These are phyloP conservation scores for Colletotrichum spaethianum DNA, from an alignment of 2,329 filamentous ascomycete genomes.

Conservation along the genomic window DNA sequence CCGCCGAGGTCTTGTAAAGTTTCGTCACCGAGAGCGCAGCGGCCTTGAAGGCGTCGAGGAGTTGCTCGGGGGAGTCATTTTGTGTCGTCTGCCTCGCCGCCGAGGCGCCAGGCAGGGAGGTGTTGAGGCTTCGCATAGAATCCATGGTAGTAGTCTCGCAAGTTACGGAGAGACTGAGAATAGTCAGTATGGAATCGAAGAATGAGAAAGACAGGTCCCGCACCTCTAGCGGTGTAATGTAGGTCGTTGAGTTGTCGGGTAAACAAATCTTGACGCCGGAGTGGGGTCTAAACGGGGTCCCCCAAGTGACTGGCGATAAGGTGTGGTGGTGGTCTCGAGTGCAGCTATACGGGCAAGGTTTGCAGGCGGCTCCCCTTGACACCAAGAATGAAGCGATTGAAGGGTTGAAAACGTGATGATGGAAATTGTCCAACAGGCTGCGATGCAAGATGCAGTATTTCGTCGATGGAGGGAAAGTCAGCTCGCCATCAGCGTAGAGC, in stretches of 20 bases:
- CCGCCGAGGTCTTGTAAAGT: slow-evolving; percentile 91
- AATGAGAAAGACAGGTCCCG: slow-evolving; percentile 24
- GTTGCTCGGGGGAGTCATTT: slow-evolving; percentile 69
- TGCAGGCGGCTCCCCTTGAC: neutral
- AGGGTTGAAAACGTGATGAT: slow-evolving; percentile 7
- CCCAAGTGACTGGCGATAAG: slow-evolving; percentile 31
- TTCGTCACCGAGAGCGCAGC: slow-evolving; percentile 96
- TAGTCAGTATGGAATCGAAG: slow-evolving; percentile 22
- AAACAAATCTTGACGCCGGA: slow-evolving; percentile 39
- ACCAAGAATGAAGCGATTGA: neutral
- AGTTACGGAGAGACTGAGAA: slow-evolving; percentile 8
- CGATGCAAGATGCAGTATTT: slow-evolving; percentile 24
- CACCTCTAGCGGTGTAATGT: slow-evolving; percentile 37
- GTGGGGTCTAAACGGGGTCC: slow-evolving; percentile 36
- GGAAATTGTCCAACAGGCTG: slow-evolving; percentile 1
- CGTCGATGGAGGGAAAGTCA: slow-evolving; percentile 8
- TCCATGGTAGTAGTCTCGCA: slow-evolving; percentile 46
- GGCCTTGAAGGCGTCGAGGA: slow-evolving; percentile 91
- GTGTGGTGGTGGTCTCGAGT: slow-evolving; percentile 12
- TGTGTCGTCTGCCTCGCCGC: slow-evolving; percentile 47
- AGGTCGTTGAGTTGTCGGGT: slow-evolving; percentile 26
- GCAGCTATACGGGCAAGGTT: neutral
- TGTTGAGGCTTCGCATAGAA: slow-evolving; percentile 50
- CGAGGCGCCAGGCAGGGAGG: slow-evolving; percentile 43
- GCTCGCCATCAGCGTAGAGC: slow-evolving; percentile 23